Percentiles rank a stretch among this genome's conserved stretches.
Conservation (phyloP, 306 rosid genomes). For the Arachis stenosperma region DNA sequence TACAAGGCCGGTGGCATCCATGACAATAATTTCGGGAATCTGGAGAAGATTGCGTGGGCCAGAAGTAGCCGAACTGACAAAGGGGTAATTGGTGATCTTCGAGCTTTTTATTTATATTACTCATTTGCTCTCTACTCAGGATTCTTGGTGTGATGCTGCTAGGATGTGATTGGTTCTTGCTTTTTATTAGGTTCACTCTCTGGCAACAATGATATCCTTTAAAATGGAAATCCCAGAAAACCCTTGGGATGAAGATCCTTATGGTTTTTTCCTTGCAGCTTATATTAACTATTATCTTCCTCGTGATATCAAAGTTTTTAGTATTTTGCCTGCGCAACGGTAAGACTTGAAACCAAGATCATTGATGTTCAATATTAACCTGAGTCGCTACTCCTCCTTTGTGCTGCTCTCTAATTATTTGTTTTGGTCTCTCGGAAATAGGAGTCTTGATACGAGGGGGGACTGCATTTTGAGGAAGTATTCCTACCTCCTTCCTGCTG, state of each 20-base stretch:
- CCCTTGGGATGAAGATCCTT: slow-evolving; percentile 76
- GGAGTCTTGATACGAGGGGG: slow-evolving; percentile 90
- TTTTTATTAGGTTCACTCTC: slow-evolving; percentile 74
- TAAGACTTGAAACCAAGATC: slow-evolving; percentile 44
- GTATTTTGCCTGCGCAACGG: slow-evolving; percentile 85
- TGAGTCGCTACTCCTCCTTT: slow-evolving; percentile 21
- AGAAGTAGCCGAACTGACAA: slow-evolving; percentile 97
- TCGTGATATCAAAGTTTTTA: slow-evolving; percentile 62
- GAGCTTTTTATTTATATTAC: background rate
- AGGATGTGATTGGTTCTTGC: background rate
- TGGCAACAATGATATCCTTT: slow-evolving; percentile 78
- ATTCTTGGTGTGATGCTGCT: slow-evolving; percentile 4
- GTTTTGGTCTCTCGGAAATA: slow-evolving; percentile 32
- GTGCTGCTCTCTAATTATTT: slow-evolving; percentile 23
- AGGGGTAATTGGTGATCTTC: slow-evolving; percentile 65
- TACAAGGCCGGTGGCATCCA: slow-evolving; percentile 87
- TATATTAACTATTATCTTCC: slow-evolving; percentile 77
- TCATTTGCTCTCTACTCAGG: slow-evolving; percentile 1
- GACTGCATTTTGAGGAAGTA: slow-evolving; percentile 83
- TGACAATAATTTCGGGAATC: slow-evolving; percentile 76
- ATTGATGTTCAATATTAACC: slow-evolving; percentile 17
- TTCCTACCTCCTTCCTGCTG: slow-evolving; percentile 82
- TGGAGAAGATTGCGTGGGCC: slow-evolving; percentile 81
- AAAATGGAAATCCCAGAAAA: slow-evolving; percentile 88
- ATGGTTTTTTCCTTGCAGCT: slow-evolving; percentile 69